phyloP scores from a whole-genome alignment of 176 grass and related monocot genomes.

The Otatea glauca region DNA sequence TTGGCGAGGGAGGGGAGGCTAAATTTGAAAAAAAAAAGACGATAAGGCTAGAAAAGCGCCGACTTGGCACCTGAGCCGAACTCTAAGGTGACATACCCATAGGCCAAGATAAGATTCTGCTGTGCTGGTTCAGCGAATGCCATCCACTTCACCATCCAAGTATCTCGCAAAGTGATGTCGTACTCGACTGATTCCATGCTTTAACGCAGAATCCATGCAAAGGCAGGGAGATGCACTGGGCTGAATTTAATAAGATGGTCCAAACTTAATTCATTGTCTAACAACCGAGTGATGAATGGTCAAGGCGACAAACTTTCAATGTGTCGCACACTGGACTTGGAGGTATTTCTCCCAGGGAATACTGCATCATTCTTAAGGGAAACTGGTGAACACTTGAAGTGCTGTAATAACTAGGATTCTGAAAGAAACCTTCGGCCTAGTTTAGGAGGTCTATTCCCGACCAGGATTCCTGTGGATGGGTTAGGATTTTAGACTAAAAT shows the following conservation, averaged over 20 bases:
- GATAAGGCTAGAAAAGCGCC: too few relatives aligned
- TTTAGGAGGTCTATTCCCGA: too few relatives aligned
- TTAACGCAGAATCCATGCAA: slow-evolving; percentile 31
- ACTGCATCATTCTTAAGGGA: slow-evolving; percentile 44
- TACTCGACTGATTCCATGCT: slow-evolving; percentile 20
- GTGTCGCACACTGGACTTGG: slow-evolving; percentile 36
- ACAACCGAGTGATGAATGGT: slow-evolving; percentile 7
- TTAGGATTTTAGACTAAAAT: too few relatives aligned
- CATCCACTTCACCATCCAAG: not conserved
- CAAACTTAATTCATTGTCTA: slow-evolving; percentile 44
- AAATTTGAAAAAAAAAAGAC: too few relatives aligned
- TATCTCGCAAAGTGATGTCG: not conserved
- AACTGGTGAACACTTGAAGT: not conserved
- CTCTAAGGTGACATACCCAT: not conserved
- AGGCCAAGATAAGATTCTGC: slow-evolving; percentile 32
- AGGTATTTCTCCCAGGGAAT: slow-evolving; percentile 41
- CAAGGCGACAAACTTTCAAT: slow-evolving; percentile 57
- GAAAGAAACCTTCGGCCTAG: too few relatives aligned
- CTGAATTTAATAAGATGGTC: slow-evolving; percentile 30
- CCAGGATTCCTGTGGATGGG: too few relatives aligned
- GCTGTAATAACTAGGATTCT: slow-evolving; percentile 1
- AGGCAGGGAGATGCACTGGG: slow-evolving; percentile 12
- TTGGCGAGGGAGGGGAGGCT: too few relatives aligned
- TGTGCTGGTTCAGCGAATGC: slow-evolving; percentile 15
- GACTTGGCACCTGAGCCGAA: too few relatives aligned